These are phyloP conservation scores for Seiridium unicorne DNA, from an alignment of 2,329 filamentous ascomycete species.

Conservation along the genomic window DNA sequence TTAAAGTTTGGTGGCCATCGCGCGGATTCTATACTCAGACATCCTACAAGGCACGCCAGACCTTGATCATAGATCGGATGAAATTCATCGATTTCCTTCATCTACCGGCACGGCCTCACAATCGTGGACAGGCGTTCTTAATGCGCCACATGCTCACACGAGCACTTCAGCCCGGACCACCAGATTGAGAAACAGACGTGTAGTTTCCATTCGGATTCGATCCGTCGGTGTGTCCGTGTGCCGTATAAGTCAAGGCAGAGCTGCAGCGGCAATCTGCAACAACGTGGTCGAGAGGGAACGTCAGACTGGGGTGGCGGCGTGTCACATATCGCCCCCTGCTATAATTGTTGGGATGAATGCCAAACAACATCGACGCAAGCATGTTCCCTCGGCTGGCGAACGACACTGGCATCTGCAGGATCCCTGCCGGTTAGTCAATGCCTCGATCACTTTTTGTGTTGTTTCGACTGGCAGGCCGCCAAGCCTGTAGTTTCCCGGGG, in stretches of 20 bases:
- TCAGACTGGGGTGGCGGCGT: neutral
- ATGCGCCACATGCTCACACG: neutral
- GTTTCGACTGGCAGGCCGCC: neutral
- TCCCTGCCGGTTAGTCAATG: neutral
- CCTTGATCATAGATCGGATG: neutral
- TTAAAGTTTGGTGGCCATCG: neutral
- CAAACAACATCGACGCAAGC: neutral
- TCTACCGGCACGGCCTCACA: neutral
- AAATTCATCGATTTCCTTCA: neutral
- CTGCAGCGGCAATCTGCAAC: neutral
- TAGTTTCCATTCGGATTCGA: neutral
- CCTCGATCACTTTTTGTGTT: neutral
- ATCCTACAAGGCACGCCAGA: neutral
- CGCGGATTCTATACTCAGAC: neutral
- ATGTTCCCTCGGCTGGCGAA: constrained; percentile 1
- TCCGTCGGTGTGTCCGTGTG: neutral
- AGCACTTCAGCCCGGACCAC: neutral
- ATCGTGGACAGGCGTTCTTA: neutral
- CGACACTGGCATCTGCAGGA: neutral
- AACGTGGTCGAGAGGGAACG: neutral
- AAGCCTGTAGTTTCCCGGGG: neutral
- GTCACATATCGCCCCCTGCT: neutral
- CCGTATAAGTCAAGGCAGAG: neutral
- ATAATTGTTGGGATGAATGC: neutral
- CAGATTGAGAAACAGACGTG: neutral